Evolutionary conservation across 306 rosid species (phyloP), one percentile per base, ranked within the genome.

Genomic region (Mucuna pruriens): DNA sequence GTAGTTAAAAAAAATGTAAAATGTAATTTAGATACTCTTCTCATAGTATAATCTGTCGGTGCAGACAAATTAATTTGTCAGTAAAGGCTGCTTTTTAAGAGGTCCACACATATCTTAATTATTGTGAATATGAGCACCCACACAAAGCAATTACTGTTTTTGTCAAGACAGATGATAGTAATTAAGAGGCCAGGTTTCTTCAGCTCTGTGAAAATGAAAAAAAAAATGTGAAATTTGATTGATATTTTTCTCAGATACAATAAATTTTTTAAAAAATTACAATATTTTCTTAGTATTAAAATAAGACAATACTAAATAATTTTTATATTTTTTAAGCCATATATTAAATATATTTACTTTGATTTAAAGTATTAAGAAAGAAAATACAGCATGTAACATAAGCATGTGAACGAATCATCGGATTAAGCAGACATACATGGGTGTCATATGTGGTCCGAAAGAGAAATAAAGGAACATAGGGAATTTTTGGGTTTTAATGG

Each of bases 1-100:
- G n/a, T n/a, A n/a, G n/a, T n/a, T n/a, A n/a, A n/a, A n/a, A n/a
- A 5, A 10, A 44, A 17, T 2, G 25, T 7, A 49, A 3, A 4
- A 61, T 49, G 17, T 48, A 39, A 16, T 16, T 76, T 25, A 64
- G 8, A 22, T 33, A 25, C 34, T 31, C 26, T 66, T 51, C 40
- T 66, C 36, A 46, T 3, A 15, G 12, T 60, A 12, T 66, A 25
- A n/a, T 38, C 57, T 75, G 87, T 82, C 75, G 65, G 83, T 78
- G 77, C 71, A 16, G 52, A 64, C 33, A 25, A 78, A 52, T 38
- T 54, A 26, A 26, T 36, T 5, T 54, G 52, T 34, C 33, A 72
- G 63, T 33, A 61, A 61, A 71, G 22, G 34, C 42, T 80, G 31
- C 31, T 60, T 64, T 3, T 38, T 61, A 49, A 22, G 46, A 72